Percentiles rank a stretch among this genome's conserved stretches.
Conservation (phyloP, 2,329 filamentous ascomycete genomes). For the Aspergillus transmontanensis region DNA sequence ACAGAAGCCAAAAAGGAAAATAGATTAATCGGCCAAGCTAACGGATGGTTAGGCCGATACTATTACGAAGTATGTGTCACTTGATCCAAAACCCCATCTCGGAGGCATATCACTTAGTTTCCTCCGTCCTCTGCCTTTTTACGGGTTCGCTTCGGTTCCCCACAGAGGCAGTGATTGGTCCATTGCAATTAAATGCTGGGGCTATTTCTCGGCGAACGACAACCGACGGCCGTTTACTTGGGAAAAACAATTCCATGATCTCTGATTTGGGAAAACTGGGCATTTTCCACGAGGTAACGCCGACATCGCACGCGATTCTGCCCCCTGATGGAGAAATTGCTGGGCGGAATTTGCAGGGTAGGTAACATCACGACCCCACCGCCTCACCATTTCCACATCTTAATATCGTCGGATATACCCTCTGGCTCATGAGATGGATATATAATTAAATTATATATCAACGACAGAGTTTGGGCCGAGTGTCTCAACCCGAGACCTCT, state of each 20-base stretch:
- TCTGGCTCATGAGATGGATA: background rate
- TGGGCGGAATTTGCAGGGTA: background rate
- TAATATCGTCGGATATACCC: background rate
- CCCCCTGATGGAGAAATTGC: slow-evolving; percentile 1
- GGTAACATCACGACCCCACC: background rate
- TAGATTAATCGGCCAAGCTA: slow-evolving; percentile 7
- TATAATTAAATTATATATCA: background rate
- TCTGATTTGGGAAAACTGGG: slow-evolving; percentile 3
- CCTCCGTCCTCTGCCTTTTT: slow-evolving; percentile 1
- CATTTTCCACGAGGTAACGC: slow-evolving; percentile 2
- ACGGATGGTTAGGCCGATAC: slow-evolving; percentile 5
- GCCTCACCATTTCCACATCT: background rate
- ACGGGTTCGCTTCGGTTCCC: slow-evolving; percentile 9
- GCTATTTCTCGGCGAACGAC: slow-evolving; percentile 21
- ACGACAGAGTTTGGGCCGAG: slow-evolving; percentile 8
- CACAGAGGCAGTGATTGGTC: slow-evolving; percentile 11
- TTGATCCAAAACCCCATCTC: slow-evolving; percentile 6
- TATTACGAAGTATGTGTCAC: slow-evolving; percentile 13
- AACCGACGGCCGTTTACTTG: slow-evolving; percentile 15
- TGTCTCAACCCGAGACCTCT: slow-evolving; percentile 2
- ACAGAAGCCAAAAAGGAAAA: slow-evolving; percentile 6
- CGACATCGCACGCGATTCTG: slow-evolving; percentile 1
- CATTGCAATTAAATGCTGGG: slow-evolving; percentile 20
- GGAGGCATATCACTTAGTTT: slow-evolving; percentile 4
- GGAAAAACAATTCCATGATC: slow-evolving; percentile 10